Base-by-base conservation (phyloP, 768 basidiomycete species). In the Sistotremastrum niveocremeum region DNA sequence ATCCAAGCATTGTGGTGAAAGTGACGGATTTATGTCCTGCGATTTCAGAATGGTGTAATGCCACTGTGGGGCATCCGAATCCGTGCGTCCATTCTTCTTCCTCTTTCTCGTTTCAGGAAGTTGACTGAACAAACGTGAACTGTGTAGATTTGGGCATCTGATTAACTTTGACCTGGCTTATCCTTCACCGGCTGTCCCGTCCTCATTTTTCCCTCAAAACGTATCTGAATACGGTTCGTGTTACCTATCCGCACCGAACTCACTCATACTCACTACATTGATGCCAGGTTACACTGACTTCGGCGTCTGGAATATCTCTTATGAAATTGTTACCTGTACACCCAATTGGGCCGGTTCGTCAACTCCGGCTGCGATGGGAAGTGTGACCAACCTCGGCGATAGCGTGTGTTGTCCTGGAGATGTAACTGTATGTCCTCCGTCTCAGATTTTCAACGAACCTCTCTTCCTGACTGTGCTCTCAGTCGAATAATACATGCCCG, bases 161-260 rank as follows among this genome's bases (percentile, higher is more conserved):
- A 67, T 89, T 47, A 88, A 89, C 56, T 88, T 90, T 59, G 86
- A 90, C 61, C 76, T 89, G 44, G 77, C 82, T 37, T 87, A 69
- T 60, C 86, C 85, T 2, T 86, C 85, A 4, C 52, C 56, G 2
- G 76, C 81, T 11, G 84, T 88, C 47, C 73, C 84, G 32, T 60
- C 65, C 41, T 66, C 74, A 52, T 90, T 85, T 54, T 89, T 85
- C 57, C 87, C 86, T 0, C 82, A 79, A 4, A 68, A 89, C 55
- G 67, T 61, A 49, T 57, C 76, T 4, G 55, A 75, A 7, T 88
- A 89, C 57, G 85, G 84, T 65, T 45, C 48, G 64, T 61, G 35
- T 32, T 34, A 35, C 7, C 36, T 52, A 7, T 10, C 20, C 10
- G 29, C 35, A 7, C 37, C 37, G 41, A 29, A 39, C 10, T 10